phyloP scores from a whole-genome alignment of 2,329 filamentous ascomycete species.

The Fusarium camptoceras region DNA sequence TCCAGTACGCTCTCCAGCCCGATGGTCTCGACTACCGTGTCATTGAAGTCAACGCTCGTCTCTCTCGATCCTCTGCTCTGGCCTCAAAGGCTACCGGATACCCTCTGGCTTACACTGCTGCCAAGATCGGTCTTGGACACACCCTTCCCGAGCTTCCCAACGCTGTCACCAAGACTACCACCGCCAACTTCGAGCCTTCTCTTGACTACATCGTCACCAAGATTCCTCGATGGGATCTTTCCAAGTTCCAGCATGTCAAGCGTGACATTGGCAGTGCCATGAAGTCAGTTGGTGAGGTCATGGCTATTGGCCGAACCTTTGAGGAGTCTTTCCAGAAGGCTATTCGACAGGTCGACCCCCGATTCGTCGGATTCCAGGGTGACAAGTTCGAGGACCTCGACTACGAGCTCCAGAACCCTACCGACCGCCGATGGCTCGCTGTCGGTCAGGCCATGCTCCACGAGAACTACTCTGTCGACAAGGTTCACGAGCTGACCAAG shows the following conservation, averaged over 20 bases:
- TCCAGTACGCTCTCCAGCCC: conserved; percentile 96
- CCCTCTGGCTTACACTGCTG: conserved; percentile 95
- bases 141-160: conserved; percentile 96
- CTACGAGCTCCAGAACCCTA: conserved; percentile 89
- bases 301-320: conserved; percentile 98
- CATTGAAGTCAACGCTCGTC: conserved; percentile 98
- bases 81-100: conserved; percentile 99
- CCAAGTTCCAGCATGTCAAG: conserved; percentile 99
- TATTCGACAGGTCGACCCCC: conserved; percentile 94
- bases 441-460: conserved; percentile 98
- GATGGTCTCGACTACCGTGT: conserved; percentile 98
- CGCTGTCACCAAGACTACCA: conserved; percentile 97
- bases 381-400: conserved; percentile 95
- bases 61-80: conserved; percentile 95
- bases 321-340: conserved; percentile 99
- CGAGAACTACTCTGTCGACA: conserved; percentile 93
- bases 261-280: conserved; percentile 97
- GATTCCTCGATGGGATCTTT: conserved; percentile 97
- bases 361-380: conserved; percentile 92
- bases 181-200: conserved; percentile 97
- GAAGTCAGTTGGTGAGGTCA: conserved; percentile 99
- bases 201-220: conserved; percentile 99
- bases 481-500: conserved; percentile 92
- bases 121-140: conserved; percentile 97
- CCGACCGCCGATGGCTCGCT: conserved; percentile 95